Conservation (phyloP, 2,329 filamentous ascomycete genomes). For the Monosporascus sp. region DNA sequence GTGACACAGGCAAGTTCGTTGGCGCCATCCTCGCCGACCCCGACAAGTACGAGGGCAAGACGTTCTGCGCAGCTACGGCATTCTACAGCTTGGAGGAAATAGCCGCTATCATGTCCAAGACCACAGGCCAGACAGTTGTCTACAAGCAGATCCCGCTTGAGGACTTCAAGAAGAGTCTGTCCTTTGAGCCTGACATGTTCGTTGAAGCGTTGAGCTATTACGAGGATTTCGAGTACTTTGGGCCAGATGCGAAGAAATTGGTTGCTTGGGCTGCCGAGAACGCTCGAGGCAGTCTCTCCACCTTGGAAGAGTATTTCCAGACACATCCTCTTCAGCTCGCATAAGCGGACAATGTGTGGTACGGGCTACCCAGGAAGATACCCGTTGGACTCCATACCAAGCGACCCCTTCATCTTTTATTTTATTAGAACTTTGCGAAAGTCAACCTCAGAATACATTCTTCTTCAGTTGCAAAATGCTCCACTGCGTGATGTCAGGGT, state of each 20-base stretch:
- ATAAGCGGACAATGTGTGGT: too few species aligned
- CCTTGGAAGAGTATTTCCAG: conserved; percentile 12
- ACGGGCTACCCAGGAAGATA: background rate
- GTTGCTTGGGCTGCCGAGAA: conserved; percentile 8
- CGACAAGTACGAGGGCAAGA: conserved; percentile 36
- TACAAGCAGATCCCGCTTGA: conserved; percentile 10
- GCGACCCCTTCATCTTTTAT: too few species aligned
- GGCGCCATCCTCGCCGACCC: conserved; percentile 36
- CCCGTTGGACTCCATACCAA: too few species aligned
- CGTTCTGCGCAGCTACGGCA: conserved; percentile 37
- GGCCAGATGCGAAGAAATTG: conserved; percentile 3
- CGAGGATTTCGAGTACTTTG: conserved; percentile 9
- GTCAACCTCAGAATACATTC: too few species aligned
- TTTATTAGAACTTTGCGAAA: too few species aligned
- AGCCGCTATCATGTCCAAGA: conserved; percentile 30
- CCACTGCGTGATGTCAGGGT: too few species aligned
- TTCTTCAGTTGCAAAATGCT: too few species aligned
- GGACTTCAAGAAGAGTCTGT: conserved; percentile 5
- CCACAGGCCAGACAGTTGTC: conserved; percentile 32
- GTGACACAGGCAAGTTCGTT: conserved; percentile 40
- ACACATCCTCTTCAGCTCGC: conserved; percentile 3
- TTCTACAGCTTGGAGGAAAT: conserved; percentile 33
- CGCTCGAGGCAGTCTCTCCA: conserved; percentile 5
- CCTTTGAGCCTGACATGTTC: conserved; percentile 4
- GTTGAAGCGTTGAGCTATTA: conserved; percentile 1